Percentiles rank a stretch among this genome's conserved stretches.
Conservation (phyloP, 1,284 basidiomycete genomes). For the Leccinum griseonigrum region DNA sequence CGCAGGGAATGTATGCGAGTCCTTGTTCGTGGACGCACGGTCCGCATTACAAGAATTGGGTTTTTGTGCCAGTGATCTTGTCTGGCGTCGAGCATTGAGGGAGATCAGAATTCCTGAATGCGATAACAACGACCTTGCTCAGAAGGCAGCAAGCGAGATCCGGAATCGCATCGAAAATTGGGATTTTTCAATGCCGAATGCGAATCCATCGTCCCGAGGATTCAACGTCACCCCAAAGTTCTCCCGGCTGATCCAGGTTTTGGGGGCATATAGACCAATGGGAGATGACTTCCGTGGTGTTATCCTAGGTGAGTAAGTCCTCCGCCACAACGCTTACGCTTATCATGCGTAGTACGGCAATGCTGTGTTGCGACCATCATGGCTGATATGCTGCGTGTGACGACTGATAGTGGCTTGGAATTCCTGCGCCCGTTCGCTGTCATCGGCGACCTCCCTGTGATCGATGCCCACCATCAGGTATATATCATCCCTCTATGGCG, state of each 20-base stretch:
- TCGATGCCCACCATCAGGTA: slow-evolving; percentile 32
- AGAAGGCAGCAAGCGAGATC: slow-evolving; percentile 31
- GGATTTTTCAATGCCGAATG: slow-evolving; percentile 58
- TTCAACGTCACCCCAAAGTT: slow-evolving; percentile 70
- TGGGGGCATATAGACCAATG: slow-evolving; percentile 50
- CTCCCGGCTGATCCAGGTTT: slow-evolving; percentile 51
- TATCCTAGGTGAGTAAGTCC: slow-evolving; percentile 52
- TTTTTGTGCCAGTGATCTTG: slow-evolving; percentile 58
- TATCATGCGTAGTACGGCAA: slow-evolving; percentile 40
- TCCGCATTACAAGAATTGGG: slow-evolving; percentile 53
- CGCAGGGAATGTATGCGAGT: slow-evolving; percentile 36
- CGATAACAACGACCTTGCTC: slow-evolving; percentile 34
- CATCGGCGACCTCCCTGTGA: slow-evolving; percentile 23
- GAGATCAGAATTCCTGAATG: slow-evolving; percentile 30
- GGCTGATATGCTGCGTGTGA: slow-evolving; percentile 43
- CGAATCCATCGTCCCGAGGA: slow-evolving; percentile 47
- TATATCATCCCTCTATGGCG: slow-evolving; percentile 7
- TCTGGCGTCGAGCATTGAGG: slow-evolving; percentile 56
- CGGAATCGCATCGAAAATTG: slow-evolving; percentile 50
- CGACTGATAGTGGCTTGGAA: slow-evolving; percentile 38
- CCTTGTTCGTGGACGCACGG: slow-evolving; percentile 45
- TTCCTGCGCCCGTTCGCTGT: slow-evolving; percentile 42
- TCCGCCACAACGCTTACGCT: slow-evolving; percentile 3
- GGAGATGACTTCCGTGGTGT: slow-evolving; percentile 61
- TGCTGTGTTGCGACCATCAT: slow-evolving; percentile 44